phyloP scores from a whole-genome alignment of 192 early-diverging fungal genomes.

The Thamnidium elegans region DNA sequence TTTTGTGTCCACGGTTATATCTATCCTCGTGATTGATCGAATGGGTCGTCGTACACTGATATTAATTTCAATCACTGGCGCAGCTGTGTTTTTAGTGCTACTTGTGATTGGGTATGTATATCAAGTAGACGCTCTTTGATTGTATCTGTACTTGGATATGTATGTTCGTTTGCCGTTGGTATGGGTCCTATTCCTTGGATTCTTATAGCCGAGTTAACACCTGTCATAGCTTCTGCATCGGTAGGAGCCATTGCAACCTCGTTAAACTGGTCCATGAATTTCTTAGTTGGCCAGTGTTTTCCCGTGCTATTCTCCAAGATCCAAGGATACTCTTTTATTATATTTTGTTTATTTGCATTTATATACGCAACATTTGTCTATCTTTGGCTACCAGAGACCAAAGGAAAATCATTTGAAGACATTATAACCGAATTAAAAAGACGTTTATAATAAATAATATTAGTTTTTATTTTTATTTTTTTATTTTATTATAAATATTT shows the following conservation, averaged over 20 bases:
- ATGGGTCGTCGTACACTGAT: constrained; percentile 67
- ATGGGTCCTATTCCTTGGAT: constrained; percentile 82
- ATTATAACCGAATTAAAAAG: constrained; percentile 23
- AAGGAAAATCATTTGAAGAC: constrained; percentile 58
- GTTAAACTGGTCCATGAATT: constrained; percentile 64
- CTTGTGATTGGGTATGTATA: constrained; percentile 60
- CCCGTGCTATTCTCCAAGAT: constrained; percentile 36
- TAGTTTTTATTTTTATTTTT: not conserved
- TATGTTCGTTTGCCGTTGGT: constrained; percentile 75
- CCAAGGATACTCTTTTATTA: constrained; percentile 42
- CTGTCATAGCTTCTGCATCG: constrained; percentile 66
- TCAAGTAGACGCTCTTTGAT: constrained; percentile 54
- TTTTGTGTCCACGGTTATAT: constrained; percentile 56
- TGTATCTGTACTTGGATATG: constrained; percentile 70
- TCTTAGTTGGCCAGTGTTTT: constrained; percentile 42
- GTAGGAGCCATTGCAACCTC: constrained; percentile 68
- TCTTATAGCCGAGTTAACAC: constrained; percentile 72
- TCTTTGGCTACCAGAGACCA: constrained; percentile 50
- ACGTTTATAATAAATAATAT: not conserved
- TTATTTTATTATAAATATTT: not conserved
- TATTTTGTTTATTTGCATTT: constrained; percentile 11
- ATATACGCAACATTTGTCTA: constrained; percentile 36
- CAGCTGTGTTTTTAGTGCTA: constrained; percentile 56
- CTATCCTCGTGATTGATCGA: constrained; percentile 58
- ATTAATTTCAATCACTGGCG: constrained; percentile 56